Percentiles rank a stretch among this genome's conserved stretches.
Evolutionary conservation across 306 rosid species (phyloP).

Genomic region (Arachis hypogaea): DNA sequence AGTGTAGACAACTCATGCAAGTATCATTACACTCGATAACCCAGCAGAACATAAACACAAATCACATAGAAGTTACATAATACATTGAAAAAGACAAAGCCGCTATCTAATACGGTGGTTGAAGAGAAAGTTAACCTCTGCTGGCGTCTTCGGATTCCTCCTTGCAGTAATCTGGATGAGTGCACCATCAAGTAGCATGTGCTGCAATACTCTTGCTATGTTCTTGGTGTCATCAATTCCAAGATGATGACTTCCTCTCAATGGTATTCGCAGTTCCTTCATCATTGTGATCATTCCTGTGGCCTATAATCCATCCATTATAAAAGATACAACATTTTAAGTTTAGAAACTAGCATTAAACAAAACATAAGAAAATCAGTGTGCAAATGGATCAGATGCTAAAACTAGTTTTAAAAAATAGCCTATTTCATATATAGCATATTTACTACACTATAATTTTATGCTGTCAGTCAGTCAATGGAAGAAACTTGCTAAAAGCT

Average conservation of each 20-base stretch:
- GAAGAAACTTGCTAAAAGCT: not conserved
- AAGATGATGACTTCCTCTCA: constrained; percentile 93
- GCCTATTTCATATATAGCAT: not conserved
- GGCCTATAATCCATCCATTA: constrained; percentile 59
- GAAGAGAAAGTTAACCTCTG: constrained; percentile 68
- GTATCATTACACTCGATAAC: not conserved
- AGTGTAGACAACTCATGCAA: not conserved
- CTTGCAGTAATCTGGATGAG: constrained; percentile 68
- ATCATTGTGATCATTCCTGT: constrained; percentile 92
- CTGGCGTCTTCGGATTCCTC: constrained; percentile 60
- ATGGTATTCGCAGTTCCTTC: constrained; percentile 75
- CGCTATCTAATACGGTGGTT: constrained; percentile 70
- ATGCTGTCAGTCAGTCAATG: not conserved
- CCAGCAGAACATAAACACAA: not conserved
- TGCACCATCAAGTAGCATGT: constrained; percentile 85
- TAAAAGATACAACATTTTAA: constrained; percentile 9
- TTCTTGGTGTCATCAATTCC: constrained; percentile 94
- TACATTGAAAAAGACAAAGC: constrained; percentile 25
- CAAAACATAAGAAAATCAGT: not conserved
- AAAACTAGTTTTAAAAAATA: not conserved
- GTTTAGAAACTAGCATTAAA: constrained; percentile 15
- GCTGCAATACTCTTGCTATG: constrained; percentile 79
- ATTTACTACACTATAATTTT: not conserved
- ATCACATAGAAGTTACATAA: not conserved
- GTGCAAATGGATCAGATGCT: not conserved